phyloP scores from a whole-genome alignment of 106 monocot genomes.

The Hemerocallis citrina region DNA sequence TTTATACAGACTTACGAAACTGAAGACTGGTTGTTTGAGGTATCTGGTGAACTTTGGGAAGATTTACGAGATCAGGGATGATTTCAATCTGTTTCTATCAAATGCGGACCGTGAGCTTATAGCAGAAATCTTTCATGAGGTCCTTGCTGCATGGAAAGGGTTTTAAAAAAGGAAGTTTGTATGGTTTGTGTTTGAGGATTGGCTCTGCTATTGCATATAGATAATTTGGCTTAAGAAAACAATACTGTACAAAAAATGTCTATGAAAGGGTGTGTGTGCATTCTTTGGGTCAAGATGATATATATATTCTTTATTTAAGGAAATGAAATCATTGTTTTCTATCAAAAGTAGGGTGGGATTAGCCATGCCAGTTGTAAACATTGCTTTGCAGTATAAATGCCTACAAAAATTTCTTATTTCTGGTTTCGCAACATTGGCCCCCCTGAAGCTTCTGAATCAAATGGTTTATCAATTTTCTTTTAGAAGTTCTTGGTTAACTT shows the following conservation, averaged over 20 bases:
- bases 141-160: constrained; percentile 73
- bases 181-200: not conserved
- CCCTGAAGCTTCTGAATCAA: too few relatives aligned
- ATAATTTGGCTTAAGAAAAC: not conserved
- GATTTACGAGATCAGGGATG: constrained; percentile 73
- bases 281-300: constrained; percentile 10
- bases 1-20: constrained; percentile 38
- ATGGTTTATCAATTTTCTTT: too few relatives aligned
- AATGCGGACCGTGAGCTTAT: constrained; percentile 73
- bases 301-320: not conserved
- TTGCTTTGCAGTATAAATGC: too few relatives aligned
- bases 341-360: too few relatives aligned
- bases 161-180: constrained; percentile 6
- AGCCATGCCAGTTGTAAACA: too few relatives aligned
- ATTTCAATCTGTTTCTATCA: constrained; percentile 53
- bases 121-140: constrained; percentile 65
- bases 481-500: too few relatives aligned
- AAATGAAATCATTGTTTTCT: not conserved
- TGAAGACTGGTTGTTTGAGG: constrained; percentile 72
- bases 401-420: too few relatives aligned
- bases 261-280: constrained; percentile 3
- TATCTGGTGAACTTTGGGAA: constrained; percentile 84
- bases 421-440: too few relatives aligned
- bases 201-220: not conserved
- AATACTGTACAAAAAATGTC: constrained; percentile 22